These are phyloP conservation scores for Fusarium humuli DNA, from an alignment of 2,329 filamentous ascomycete genomes.

Conservation along the genomic window DNA sequence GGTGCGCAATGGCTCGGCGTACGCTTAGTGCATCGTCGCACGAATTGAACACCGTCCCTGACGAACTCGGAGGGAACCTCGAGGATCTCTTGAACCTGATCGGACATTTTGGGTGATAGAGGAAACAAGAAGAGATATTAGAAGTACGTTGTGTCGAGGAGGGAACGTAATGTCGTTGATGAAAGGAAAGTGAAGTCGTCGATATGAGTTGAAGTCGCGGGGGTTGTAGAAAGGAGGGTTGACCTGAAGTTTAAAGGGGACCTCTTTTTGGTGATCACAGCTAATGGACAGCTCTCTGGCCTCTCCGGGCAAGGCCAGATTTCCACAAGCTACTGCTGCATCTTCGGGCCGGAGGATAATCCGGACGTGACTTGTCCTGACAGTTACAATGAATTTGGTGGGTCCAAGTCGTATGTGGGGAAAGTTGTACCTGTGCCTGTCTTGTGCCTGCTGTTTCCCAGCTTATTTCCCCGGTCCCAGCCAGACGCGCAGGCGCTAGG, in stretches of 20 bases:
- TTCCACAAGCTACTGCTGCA: constrained; percentile 1
- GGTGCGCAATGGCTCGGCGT: constrained; percentile 45
- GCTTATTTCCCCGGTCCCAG: constrained; percentile 33
- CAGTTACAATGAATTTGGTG: constrained; percentile 12
- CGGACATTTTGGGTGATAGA: constrained; percentile 63
- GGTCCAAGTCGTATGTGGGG: constrained; percentile 16
- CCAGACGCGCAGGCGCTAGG: constrained; percentile 39
- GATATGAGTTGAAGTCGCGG: constrained; percentile 26
- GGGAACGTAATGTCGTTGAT: constrained; percentile 13
- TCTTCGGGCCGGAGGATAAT: constrained; percentile 23
- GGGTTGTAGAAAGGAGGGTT: constrained; percentile 38
- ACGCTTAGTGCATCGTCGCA: constrained; percentile 73
- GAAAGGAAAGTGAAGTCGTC: constrained; percentile 20
- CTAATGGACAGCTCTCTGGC: constrained; percentile 39
- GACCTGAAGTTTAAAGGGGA: constrained; percentile 36
- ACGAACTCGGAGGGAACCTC: constrained; percentile 76
- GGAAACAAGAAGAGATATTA: constrained; percentile 19
- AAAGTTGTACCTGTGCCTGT: constrained; percentile 6
- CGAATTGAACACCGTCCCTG: constrained; percentile 70
- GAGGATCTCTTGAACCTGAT: constrained; percentile 76
- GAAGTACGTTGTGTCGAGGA: constrained; percentile 23
- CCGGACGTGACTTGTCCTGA: constrained; percentile 1
- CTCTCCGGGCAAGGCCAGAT: constrained; percentile 33
- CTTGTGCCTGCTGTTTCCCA: constrained; percentile 28
- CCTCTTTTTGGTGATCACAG: constrained; percentile 32